Conservation (phyloP, 805 yeast genomes). For the Monosporozyma servazzii region DNA sequence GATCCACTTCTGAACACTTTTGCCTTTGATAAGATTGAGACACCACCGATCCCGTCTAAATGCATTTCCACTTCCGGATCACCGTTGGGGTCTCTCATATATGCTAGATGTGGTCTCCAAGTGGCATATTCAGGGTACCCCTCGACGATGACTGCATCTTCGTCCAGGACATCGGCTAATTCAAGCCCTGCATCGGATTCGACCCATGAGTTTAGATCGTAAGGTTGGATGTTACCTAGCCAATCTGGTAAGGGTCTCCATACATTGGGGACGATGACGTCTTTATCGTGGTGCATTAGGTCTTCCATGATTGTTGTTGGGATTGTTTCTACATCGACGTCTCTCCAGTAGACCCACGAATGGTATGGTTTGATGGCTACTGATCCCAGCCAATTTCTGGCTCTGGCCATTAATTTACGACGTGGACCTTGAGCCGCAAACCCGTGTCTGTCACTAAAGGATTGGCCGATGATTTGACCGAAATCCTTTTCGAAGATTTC, state of each 20-base stretch:
- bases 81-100: conserved; percentile 88
- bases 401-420: conserved; percentile 90
- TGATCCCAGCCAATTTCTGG: conserved; percentile 86
- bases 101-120: conserved; percentile 96
- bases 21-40: conserved; percentile 82
- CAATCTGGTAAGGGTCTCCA: conserved; percentile 88
- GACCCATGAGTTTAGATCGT: conserved; percentile 79
- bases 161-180: conserved; percentile 68
- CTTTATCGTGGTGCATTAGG: conserved; percentile 82
- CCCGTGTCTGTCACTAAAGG: conserved; percentile 88
- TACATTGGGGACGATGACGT: conserved; percentile 89
- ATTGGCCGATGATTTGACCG: conserved; percentile 89
- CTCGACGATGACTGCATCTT: conserved; percentile 93
- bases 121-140: conserved; percentile 97
- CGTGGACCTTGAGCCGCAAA: conserved; percentile 94
- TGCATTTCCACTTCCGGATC: conserved; percentile 90
- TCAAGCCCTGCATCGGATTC: conserved; percentile 76
- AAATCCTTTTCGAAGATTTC: conserved; percentile 88
- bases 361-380: conserved; percentile 87
- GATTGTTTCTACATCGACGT: conserved; percentile 90
- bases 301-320: conserved; percentile 83
- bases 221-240: conserved; percentile 78
- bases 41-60: conserved; percentile 96
- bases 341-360: conserved; percentile 96
- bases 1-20: conserved; percentile 79